phyloP scores from a whole-genome alignment of 257 asterid species.

The Primulina eburnea region DNA sequence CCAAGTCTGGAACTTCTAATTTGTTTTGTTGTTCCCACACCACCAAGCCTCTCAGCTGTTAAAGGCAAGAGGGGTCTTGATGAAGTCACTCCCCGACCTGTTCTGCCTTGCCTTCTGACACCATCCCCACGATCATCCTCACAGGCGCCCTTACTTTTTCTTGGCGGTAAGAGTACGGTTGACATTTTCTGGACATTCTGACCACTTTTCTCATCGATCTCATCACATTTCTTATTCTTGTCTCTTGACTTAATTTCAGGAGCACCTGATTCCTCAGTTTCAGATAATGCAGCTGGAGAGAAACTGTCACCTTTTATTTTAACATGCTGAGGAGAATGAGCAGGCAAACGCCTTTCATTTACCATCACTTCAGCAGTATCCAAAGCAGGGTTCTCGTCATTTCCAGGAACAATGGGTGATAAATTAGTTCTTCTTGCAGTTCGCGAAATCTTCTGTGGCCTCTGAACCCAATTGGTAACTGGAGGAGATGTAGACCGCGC shows the following conservation, averaged over 20 bases:
- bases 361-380: slow-evolving; percentile 45
- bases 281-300: slow-evolving; percentile 73
- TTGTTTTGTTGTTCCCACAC: slow-evolving; percentile 76
- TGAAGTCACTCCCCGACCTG: slow-evolving; percentile 67
- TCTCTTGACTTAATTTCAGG: slow-evolving; percentile 62
- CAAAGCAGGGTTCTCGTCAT: slow-evolving; percentile 49
- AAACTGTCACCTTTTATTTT: slow-evolving; percentile 60
- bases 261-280: slow-evolving; percentile 85
- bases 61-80: slow-evolving; percentile 67
- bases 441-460: slow-evolving; percentile 80
- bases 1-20: slow-evolving; percentile 80
- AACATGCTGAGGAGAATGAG: slow-evolving; percentile 67
- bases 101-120: slow-evolving; percentile 83
- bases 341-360: slow-evolving; percentile 57
- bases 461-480: slow-evolving; percentile 81
- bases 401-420: slow-evolving; percentile 57
- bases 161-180: slow-evolving; percentile 70
- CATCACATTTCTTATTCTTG: slow-evolving; percentile 63
- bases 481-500: slow-evolving; percentile 82
- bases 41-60: slow-evolving; percentile 65
- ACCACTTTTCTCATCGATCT: slow-evolving; percentile 58
- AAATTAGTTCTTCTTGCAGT: slow-evolving; percentile 78
- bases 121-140: slow-evolving; percentile 67
- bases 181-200: slow-evolving; percentile 79
- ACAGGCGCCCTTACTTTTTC: slow-evolving; percentile 57